These are phyloP conservation scores for Parastagonospora avenae DNA, from an alignment of 2,329 filamentous ascomycete genomes.

Conservation along the genomic window DNA sequence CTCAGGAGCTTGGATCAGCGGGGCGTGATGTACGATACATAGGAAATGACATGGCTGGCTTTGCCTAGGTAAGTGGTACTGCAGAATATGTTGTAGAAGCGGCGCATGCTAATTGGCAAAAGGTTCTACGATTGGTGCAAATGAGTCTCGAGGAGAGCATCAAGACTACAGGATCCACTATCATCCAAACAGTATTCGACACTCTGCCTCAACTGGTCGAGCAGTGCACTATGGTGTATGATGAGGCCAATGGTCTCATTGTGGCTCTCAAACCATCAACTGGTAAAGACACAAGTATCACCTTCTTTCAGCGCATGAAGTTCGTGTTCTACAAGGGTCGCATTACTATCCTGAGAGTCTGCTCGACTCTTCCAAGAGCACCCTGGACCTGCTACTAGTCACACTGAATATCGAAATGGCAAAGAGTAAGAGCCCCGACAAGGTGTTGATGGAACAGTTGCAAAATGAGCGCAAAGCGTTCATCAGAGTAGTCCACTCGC, in stretches of 20 bases:
- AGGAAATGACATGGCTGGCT: constrained; percentile 3
- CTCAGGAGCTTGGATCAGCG: constrained; percentile 1
- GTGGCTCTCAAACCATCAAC: not conserved
- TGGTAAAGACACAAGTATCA: not conserved
- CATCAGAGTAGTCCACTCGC: constrained; percentile 1
- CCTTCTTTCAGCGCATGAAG: constrained; percentile 1
- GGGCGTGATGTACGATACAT: constrained; percentile 4
- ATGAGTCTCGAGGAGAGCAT: constrained; percentile 4
- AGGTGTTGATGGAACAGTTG: constrained; percentile 3
- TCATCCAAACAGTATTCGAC: not conserved
- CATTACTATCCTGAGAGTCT: constrained; percentile 1
- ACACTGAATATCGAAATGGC: constrained; percentile 4
- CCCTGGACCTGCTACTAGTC: constrained; percentile 2
- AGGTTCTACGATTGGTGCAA: constrained; percentile 2
- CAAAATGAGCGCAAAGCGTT: constrained; percentile 4
- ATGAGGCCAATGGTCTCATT: constrained; percentile 3
- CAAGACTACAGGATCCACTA: not conserved
- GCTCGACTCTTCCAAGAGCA: constrained; percentile 2
- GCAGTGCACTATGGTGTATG: constrained; percentile 2
- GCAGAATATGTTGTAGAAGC: too few species aligned
- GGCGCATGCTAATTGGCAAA: not conserved
- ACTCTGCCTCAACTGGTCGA: constrained; percentile 3
- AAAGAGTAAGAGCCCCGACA: not conserved
- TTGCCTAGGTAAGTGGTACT: constrained; percentile 1
- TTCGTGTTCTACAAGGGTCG: constrained; percentile 4